Base-by-base conservation (phyloP, 1,284 basidiomycete genomes). In the Mrakiaceae sp. region DNA sequence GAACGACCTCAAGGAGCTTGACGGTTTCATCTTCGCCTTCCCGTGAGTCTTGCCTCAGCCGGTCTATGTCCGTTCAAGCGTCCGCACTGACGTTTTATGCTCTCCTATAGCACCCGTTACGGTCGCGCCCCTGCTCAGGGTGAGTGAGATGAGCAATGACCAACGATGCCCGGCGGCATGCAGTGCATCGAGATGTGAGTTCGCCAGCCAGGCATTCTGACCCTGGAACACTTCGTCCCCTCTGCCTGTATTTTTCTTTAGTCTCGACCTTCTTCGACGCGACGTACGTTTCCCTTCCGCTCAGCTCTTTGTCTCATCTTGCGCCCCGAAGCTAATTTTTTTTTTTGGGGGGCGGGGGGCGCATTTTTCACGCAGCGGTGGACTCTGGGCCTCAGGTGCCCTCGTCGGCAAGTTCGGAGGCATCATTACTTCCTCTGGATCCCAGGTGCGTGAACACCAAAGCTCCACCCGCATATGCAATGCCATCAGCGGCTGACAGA, bases 341-440 rank as follows among this genome's bases (percentile, higher is more conserved):
- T 27, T 27, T 27, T 27, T 27, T 1, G 27, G 27, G 48, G 14
- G 9, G 48, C 2, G 2, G 48, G 9, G 9, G 8, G 8, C 48
- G 48, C 48, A 8, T 49, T 49, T 59, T 46, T 11, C 4, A 47
- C n/a, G 14, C 10, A 51, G 47, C 40, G 56, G 55, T 10, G 63
- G 62, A 7, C 48, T 63, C 27, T 97, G 92, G 92, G 81, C 79
- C 11, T 68, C 72, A 9, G 88, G 88, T 62, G 82, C 79, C 0
- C 83, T 95, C 60, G 76, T 81, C 60, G 90, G 88, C 72, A 97
- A 96, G 79, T 88, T 79, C 62, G 90, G 81, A 5, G 80, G 82
- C 62, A 76, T 85, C 63, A 89, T 90, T 76, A 81, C 87, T 16
- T 56, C 16, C 3, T 44, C 27, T 53, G 27, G 11, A 46, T 39